phyloP scores from a whole-genome alignment of 202 grass and related monocot genomes.

The Miscanthus sacchariflorus region DNA sequence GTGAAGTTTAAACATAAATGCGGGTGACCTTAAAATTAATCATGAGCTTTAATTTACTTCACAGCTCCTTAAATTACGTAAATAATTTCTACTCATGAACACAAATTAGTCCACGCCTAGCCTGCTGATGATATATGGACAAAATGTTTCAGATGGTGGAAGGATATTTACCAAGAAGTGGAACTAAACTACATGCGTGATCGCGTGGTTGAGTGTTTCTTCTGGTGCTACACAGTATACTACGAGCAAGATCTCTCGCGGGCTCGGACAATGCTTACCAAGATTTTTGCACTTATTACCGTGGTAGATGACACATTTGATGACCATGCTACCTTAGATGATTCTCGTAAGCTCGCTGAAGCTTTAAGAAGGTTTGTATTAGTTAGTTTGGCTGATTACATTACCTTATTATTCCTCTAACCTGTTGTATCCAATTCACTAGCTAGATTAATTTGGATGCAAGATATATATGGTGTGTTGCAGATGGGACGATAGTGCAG shows the following conservation, averaged over 20 bases:
- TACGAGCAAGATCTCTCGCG: slow-evolving; percentile 9
- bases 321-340: slow-evolving; percentile 1
- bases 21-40: too few species aligned
- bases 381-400: neutral
- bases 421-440: neutral
- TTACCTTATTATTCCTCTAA: neutral
- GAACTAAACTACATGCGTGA: slow-evolving; percentile 26
- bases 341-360: neutral
- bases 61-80: too few species aligned
- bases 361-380: neutral
- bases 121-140: neutral
- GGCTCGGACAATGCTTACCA: slow-evolving; percentile 15
- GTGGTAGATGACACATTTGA: neutral
- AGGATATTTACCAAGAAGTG: slow-evolving; percentile 26
- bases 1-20: neutral
- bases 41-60: neutral
- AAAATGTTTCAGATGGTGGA: slow-evolving; percentile 46
- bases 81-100: neutral
- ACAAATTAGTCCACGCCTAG: too few species aligned
- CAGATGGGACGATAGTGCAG: slow-evolving; percentile 34
- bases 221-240: slow-evolving; percentile 17
- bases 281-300: neutral
- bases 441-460: neutral
- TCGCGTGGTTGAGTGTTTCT: slow-evolving; percentile 39
- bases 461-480: neutral